A percentile compares a stretch with the other conserved stretches of the same genome.
These are phyloP conservation scores for Suhomyces canberraensis DNA, from an alignment of 805 yeast genomes.

Conservation along the genomic window DNA sequence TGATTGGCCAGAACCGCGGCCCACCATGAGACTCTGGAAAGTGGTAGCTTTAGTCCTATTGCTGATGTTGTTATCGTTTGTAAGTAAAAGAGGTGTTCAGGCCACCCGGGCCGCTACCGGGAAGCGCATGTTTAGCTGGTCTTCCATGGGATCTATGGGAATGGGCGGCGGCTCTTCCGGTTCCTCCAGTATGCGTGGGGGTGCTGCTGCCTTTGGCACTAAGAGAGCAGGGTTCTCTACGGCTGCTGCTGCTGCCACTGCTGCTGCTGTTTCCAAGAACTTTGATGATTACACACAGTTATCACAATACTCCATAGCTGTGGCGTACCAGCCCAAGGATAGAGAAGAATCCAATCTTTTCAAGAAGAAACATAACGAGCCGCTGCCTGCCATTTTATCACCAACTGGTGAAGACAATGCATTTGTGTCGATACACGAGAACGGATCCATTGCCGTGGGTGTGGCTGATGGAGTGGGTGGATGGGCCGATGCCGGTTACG, in stretches of 20 bases:
- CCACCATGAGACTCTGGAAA: constrained; percentile 1
- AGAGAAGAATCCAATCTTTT: constrained; percentile 51
- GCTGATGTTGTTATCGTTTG: constrained; percentile 19
- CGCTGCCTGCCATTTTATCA: constrained; percentile 40
- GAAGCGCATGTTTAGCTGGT: constrained; percentile 4
- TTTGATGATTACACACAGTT: constrained; percentile 20
- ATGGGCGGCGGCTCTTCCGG: constrained; percentile 9
- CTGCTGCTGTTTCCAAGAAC: constrained; percentile 18
- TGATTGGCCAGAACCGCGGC: constrained; percentile 2
- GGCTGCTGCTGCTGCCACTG: constrained; percentile 16
- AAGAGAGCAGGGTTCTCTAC: constrained; percentile 9
- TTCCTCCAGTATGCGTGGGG: constrained; percentile 11
- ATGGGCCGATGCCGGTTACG: constrained; percentile 90
- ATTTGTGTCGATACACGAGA: constrained; percentile 44
- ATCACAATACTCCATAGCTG: constrained; percentile 53
- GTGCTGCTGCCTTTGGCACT: constrained; percentile 11
- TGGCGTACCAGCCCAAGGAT: constrained; percentile 73
- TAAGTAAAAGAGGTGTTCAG: constrained; percentile 12
- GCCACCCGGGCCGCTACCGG: not conserved
- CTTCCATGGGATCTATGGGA: not conserved
- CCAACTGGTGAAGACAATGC: constrained; percentile 79
- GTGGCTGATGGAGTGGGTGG: constrained; percentile 98
- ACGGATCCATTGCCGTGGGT: constrained; percentile 56
- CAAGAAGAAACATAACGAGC: constrained; percentile 22
- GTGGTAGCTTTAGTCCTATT: constrained; percentile 10